phyloP scores from a whole-genome alignment of 2,329 filamentous ascomycete genomes.

The Colletotrichum aenigma region DNA sequence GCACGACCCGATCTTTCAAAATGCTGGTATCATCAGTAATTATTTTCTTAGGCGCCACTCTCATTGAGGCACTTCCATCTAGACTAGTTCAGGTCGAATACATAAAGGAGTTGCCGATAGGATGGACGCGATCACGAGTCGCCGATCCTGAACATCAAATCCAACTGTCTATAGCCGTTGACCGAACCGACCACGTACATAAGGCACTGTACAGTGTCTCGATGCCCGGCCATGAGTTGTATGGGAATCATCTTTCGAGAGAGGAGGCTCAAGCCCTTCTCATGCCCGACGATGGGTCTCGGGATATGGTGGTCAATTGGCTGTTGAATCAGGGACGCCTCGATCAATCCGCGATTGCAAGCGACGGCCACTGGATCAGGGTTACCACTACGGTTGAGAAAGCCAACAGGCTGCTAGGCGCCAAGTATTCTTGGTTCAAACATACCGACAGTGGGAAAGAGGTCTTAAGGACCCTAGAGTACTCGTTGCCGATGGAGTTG shows the following conservation, averaged over 20 bases:
- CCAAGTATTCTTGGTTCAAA: slow-evolving; percentile 33
- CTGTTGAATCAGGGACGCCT: slow-evolving; percentile 41
- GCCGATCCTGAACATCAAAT: neutral
- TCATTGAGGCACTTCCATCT: neutral
- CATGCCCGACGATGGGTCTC: slow-evolving; percentile 42
- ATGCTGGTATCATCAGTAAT: neutral
- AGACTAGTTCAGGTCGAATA: neutral
- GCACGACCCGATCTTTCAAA: neutral
- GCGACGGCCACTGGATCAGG: slow-evolving; percentile 43
- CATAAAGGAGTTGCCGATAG: neutral
- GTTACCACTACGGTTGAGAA: slow-evolving; percentile 42
- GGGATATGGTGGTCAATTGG: slow-evolving; percentile 48
- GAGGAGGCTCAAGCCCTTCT: slow-evolving; percentile 54
- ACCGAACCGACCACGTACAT: slow-evolving; percentile 36
- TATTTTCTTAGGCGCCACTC: neutral
- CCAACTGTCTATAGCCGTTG: neutral
- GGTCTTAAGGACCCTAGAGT: slow-evolving; percentile 41
- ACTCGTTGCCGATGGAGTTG: neutral
- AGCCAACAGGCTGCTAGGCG: slow-evolving; percentile 50
- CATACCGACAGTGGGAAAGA: slow-evolving; percentile 35
- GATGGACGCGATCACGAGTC: neutral
- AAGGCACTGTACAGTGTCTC: slow-evolving; percentile 51
- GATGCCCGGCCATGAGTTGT: slow-evolving; percentile 48
- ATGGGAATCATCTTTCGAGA: slow-evolving; percentile 53
- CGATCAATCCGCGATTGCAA: slow-evolving; percentile 35